Evolutionary conservation across 176 grass and related monocot genomes (phyloP).

Genomic region (Eragrostis curvula): DNA sequence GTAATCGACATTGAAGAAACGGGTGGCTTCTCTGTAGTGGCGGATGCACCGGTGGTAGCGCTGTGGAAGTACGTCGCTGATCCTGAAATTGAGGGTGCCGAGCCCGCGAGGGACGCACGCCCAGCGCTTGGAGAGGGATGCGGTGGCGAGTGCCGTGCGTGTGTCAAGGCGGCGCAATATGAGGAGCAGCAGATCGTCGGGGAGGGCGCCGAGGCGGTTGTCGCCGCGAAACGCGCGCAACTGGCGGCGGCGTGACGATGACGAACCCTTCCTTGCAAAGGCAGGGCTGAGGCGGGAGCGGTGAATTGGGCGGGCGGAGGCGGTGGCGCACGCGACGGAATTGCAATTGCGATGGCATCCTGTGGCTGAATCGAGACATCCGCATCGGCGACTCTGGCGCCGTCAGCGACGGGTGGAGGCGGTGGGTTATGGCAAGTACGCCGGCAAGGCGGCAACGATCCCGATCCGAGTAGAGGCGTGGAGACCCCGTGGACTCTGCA

Average conservation of each 20-base stretch:
- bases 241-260: background rate
- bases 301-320: too few species aligned
- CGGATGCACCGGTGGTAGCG: constrained; percentile 5
- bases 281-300: background rate
- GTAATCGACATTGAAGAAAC: background rate
- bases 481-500: too few species aligned
- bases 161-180: constrained; percentile 14
- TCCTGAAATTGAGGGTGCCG: background rate
- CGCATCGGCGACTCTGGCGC: background rate
- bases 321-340: background rate
- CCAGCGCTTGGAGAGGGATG: constrained; percentile 34
- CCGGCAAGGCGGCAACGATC: too few species aligned
- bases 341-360: background rate
- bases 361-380: background rate
- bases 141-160: constrained; percentile 3
- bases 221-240: background rate
- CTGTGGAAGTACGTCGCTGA: background rate
- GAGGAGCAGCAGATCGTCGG: constrained; percentile 7
- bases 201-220: constrained; percentile 7
- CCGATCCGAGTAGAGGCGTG: too few species aligned
- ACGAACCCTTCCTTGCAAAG: background rate
- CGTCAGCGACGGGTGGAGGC: too few species aligned
- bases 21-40: background rate
- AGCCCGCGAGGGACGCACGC: background rate
- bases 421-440: background rate